phyloP scores from a whole-genome alignment of 2,329 filamentous ascomycete species.

The Colletotrichum salicis region DNA sequence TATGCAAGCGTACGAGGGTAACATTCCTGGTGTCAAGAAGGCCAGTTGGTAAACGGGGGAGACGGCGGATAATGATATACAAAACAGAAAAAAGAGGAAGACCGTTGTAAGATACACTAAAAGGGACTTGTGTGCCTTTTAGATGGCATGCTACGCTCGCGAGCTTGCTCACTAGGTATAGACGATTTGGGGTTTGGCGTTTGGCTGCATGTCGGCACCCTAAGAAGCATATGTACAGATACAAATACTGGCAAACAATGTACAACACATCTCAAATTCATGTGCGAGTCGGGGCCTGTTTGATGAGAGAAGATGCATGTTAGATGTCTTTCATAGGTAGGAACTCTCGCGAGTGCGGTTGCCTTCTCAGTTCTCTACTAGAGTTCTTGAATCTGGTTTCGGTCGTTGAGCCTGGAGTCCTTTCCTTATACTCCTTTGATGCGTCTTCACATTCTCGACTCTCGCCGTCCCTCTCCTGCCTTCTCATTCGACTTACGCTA shows the following conservation, averaged over 20 bases:
- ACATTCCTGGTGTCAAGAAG: conserved; percentile 92
- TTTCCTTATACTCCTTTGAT: background rate
- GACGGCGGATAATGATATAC: background rate
- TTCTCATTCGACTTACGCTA: background rate
- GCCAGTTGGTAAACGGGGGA: conserved; percentile 82
- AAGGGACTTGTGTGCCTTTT: background rate
- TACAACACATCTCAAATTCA: conserved; percentile 15
- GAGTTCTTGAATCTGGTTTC: background rate
- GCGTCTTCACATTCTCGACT: background rate
- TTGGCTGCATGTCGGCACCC: conserved; percentile 7
- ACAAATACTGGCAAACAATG: conserved; percentile 14
- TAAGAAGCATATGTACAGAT: conserved; percentile 15
- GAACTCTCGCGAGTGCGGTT: background rate
- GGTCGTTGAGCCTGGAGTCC: background rate
- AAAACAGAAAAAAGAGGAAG: background rate
- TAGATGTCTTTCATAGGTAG: background rate
- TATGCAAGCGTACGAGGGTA: conserved; percentile 84
- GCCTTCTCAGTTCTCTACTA: background rate
- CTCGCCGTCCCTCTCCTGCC: background rate
- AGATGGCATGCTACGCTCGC: no score
- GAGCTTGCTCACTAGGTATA: background rate
- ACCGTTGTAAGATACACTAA: conserved; percentile 17
- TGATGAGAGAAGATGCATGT: background rate
- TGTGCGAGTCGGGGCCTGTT: background rate
- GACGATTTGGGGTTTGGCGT: conserved; percentile 2